These are phyloP conservation scores for Brassica juncea DNA, from an alignment of 345 rosid species.

Conservation along the genomic window DNA sequence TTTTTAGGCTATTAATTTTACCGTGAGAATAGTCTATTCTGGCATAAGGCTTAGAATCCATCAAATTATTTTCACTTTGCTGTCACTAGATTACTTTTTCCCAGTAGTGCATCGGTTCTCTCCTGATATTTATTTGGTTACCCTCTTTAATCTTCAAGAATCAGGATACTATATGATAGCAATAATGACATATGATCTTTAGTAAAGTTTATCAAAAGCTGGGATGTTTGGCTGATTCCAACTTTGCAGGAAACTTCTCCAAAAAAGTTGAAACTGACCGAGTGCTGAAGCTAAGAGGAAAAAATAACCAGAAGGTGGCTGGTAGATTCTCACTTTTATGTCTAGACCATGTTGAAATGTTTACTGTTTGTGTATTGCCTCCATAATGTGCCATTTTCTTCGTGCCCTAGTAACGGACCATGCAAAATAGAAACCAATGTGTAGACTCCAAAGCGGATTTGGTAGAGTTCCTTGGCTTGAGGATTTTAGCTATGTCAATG, in stretches of 20 bases:
- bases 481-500: constrained; percentile 53
- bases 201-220: background rate
- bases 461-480: constrained; percentile 67
- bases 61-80: background rate
- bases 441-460: constrained; percentile 53
- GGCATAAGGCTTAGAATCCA: background rate
- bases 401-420: constrained; percentile 44
- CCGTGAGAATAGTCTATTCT: background rate
- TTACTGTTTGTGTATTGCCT: constrained; percentile 17
- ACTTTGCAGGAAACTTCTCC: constrained; percentile 44
- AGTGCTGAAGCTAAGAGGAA: constrained; percentile 37
- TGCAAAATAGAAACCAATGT: constrained; percentile 53
- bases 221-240: constrained; percentile 19
- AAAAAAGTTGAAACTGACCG: constrained; percentile 41
- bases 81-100: constrained; percentile 9
- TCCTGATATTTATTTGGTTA: constrained; percentile 13
- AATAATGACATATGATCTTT: background rate
- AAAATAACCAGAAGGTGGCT: constrained; percentile 73
- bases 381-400: constrained; percentile 15
- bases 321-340: constrained; percentile 62
- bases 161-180: background rate
- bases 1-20: background rate
- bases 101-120: background rate
- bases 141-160: constrained; percentile 1
- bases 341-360: constrained; percentile 38